Conservation (phyloP, 345 rosid genomes). For the Eucalyptus pauciflora region DNA sequence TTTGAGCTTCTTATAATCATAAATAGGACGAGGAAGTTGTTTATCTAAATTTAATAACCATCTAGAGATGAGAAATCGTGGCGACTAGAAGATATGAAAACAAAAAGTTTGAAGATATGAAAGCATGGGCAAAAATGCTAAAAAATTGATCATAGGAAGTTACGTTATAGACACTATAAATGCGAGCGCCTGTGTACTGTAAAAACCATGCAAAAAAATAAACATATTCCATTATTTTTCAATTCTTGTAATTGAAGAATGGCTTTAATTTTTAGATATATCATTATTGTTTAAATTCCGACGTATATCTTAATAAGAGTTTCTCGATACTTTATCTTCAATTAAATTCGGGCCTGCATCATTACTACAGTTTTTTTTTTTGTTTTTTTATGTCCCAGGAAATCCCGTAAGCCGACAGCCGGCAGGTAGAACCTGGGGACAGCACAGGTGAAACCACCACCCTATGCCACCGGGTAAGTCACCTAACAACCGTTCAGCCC, state of each 20-base stretch:
- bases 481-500: too few relatives aligned
- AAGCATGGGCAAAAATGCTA: not conserved
- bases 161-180: not conserved
- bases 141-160: not conserved
- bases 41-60: not conserved
- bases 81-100: accelerated
- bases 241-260: not conserved
- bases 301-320: not conserved
- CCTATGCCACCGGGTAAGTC: too few relatives aligned
- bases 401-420: too few relatives aligned
- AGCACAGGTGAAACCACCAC: too few relatives aligned
- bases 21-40: not conserved
- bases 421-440: too few relatives aligned
- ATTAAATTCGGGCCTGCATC: not conserved
- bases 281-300: accelerated
- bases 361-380: not conserved
- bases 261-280: not conserved
- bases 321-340: not conserved
- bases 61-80: accelerated
- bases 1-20: not conserved
- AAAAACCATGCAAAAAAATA: not conserved
- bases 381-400: too few relatives aligned
- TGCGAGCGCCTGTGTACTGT: accelerated
- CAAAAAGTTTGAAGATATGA: not conserved
- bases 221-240: not conserved